A percentile compares a stretch with the other conserved stretches of the same genome.
Conservation (phyloP, 2,329 filamentous ascomycete species). For the Pleurostoma richardsiae region DNA sequence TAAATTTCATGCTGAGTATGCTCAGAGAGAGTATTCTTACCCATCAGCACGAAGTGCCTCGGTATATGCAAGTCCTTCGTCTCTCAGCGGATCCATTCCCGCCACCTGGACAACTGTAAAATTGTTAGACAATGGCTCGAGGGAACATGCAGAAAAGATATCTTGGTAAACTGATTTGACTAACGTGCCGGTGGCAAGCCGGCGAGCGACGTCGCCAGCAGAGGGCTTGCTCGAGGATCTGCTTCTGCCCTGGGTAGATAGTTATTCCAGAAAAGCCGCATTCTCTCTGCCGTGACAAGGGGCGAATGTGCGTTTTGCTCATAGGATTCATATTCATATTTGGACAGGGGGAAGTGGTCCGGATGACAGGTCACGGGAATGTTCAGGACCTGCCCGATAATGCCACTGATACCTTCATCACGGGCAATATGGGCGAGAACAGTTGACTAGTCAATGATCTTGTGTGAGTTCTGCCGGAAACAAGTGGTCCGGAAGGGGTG, state of each 20-base stretch:
- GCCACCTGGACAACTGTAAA: neutral
- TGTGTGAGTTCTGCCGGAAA: neutral
- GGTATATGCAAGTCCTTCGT: neutral
- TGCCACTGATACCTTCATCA: constrained; percentile 6
- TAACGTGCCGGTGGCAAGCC: constrained; percentile 12
- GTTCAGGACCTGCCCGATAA: constrained; percentile 12
- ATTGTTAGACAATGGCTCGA: too few species aligned
- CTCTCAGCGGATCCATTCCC: neutral
- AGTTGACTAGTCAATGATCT: constrained; percentile 2
- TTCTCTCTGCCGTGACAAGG: constrained; percentile 10
- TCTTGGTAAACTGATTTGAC: neutral
- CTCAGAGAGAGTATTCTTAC: too few species aligned
- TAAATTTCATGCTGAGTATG: too few species aligned
- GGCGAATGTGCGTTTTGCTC: constrained; percentile 9
- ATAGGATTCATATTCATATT: constrained; percentile 9
- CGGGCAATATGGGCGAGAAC: constrained; percentile 6
- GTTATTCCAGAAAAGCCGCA: constrained; percentile 12
- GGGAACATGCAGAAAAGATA: too few species aligned
- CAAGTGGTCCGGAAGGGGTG: too few species aligned
- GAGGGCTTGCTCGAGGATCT: constrained; percentile 7
- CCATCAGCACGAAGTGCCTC: too few species aligned
- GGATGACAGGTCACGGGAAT: constrained; percentile 14
- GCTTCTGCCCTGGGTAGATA: constrained; percentile 7
- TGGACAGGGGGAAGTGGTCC: constrained; percentile 2
- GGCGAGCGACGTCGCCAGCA: constrained; percentile 7